Evolutionary conservation across 345 rosid species (phyloP).

Genomic region (Dovyalis caffra): DNA sequence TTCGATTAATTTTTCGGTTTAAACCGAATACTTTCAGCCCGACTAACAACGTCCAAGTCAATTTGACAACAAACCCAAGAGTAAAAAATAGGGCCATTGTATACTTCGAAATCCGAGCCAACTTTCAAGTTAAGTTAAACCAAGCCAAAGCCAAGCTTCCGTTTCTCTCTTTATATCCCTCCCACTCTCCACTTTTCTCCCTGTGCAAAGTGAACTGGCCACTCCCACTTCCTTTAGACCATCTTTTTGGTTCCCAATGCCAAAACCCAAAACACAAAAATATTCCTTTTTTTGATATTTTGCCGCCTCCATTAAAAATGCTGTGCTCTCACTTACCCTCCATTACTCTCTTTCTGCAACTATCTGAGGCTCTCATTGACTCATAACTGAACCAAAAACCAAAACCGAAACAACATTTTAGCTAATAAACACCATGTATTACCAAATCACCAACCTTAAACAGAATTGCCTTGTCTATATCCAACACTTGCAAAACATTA

Average conservation of each 20-base stretch:
- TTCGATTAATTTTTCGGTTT: no score
- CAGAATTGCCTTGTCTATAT: slow-evolving; percentile 14
- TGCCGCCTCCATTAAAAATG: slow-evolving; percentile 40
- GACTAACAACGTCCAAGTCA: no score
- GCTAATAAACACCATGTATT: neutral
- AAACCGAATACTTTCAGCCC: no score
- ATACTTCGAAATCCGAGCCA: neutral
- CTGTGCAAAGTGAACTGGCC: neutral
- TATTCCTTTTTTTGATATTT: neutral
- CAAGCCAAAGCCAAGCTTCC: no score
- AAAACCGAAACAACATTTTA: neutral
- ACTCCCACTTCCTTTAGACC: neutral
- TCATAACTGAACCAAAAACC: neutral
- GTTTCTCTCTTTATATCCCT: neutral
- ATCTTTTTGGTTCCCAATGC: slow-evolving; percentile 15
- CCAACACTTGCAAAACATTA: slow-evolving; percentile 20
- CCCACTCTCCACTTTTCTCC: neutral
- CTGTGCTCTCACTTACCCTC: neutral
- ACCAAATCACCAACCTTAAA: slow-evolving; percentile 12
- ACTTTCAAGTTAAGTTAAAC: neutral
- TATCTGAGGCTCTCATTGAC: neutral
- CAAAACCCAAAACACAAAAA: slow-evolving; percentile 7
- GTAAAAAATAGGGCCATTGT: no score
- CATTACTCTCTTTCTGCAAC: slow-evolving; percentile 2
- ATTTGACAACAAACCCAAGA: no score